phyloP scores from a whole-genome alignment of 495 filamentous ascomycete species.

The Penicillium roqueforti region DNA sequence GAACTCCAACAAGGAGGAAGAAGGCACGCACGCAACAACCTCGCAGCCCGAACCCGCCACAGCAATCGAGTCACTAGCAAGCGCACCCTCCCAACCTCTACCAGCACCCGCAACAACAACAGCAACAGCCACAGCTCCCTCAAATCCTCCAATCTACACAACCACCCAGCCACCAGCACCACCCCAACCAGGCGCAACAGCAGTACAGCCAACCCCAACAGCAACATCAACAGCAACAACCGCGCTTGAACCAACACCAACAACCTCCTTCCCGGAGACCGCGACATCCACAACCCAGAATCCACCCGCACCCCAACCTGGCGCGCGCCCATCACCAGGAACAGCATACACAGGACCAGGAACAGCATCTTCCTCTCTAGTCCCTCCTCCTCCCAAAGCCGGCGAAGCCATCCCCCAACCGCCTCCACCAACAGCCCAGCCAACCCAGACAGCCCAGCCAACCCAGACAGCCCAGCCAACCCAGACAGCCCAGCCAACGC shows the following conservation, averaged over 20 bases:
- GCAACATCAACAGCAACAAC: conserved; percentile 21
- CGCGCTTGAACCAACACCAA: conserved; percentile 20
- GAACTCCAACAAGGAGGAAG: conserved; percentile 33
- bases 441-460: not conserved
- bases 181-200: conserved; percentile 42
- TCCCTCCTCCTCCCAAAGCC: conserved; percentile 55
- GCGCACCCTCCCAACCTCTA: conserved; percentile 13
- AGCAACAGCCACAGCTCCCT: conserved; percentile 34
- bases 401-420: conserved; percentile 33
- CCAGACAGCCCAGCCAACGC: not conserved
- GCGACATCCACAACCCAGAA: conserved; percentile 6
- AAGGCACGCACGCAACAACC: conserved; percentile 17
- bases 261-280: conserved; percentile 17
- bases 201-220: conserved; percentile 20
- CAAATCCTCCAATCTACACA: conserved; percentile 43
- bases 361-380: conserved; percentile 9
- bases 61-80: conserved; percentile 22
- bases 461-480: not conserved
- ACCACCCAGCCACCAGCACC: conserved; percentile 38
- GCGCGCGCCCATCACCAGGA: conserved; percentile 34
- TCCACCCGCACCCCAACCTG: conserved; percentile 58
- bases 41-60: conserved; percentile 41
- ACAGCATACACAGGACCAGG: not conserved
- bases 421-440: not conserved
- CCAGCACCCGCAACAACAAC: conserved; percentile 16